Percentiles rank a stretch among this genome's conserved stretches.
Conservation (phyloP, 257 asterid species). For the Primulina huaijiensis region DNA sequence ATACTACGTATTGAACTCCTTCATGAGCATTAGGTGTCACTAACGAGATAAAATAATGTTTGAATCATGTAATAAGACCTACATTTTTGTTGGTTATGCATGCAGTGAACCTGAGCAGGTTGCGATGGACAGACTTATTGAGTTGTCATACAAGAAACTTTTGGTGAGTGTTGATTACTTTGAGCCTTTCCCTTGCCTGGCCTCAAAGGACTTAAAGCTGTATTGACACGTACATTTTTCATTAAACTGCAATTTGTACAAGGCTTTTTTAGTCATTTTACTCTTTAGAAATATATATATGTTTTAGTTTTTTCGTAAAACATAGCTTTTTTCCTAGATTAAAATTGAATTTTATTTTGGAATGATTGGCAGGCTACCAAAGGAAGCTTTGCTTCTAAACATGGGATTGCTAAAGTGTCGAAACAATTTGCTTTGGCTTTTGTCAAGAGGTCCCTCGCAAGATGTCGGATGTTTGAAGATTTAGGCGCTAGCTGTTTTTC, state of each 20-base stretch:
- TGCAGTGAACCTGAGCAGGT: constrained; percentile 84
- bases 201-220: constrained; percentile 6
- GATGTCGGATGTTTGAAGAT: constrained; percentile 71
- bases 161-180: constrained; percentile 49
- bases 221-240: constrained; percentile 5
- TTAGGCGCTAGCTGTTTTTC: constrained; percentile 76
- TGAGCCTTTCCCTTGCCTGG: constrained; percentile 11
- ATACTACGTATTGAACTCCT: constrained; percentile 19
- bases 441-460: constrained; percentile 70
- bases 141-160: constrained; percentile 76
- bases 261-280: neutral
- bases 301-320: too few relatives aligned
- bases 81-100: constrained; percentile 29
- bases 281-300: neutral
- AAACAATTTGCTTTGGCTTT: constrained; percentile 74
- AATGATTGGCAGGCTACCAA: constrained; percentile 78
- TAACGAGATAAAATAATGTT: constrained; percentile 10
- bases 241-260: neutral
- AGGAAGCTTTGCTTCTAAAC: constrained; percentile 71
- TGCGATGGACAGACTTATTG: constrained; percentile 76
- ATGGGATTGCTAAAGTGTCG: constrained; percentile 75
- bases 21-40: constrained; percentile 16
- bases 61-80: constrained; percentile 17
- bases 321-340: constrained; percentile 15
- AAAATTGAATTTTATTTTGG: constrained; percentile 18